phyloP scores from a whole-genome alignment of 768 basidiomycete genomes.

The Mycena indigotica region DNA sequence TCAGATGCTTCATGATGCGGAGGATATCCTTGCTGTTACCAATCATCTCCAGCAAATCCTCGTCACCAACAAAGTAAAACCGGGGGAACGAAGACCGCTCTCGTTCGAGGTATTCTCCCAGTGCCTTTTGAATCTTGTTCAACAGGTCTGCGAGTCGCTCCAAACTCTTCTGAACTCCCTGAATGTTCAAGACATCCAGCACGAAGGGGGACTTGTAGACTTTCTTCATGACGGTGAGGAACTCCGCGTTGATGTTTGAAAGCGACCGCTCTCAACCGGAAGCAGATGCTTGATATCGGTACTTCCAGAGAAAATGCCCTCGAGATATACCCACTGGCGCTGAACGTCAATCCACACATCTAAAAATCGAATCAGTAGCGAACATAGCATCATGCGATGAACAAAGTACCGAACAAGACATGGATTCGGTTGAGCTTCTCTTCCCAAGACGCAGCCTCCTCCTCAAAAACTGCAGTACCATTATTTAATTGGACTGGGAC shows the following conservation, averaged over 20 bases:
- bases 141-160: constrained; percentile 95
- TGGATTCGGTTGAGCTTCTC: constrained; percentile 96
- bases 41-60: constrained; percentile 97
- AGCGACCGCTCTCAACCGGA: constrained; percentile 95
- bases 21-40: constrained; percentile 99
- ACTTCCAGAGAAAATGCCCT: constrained; percentile 99
- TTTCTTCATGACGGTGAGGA: constrained; percentile 98
- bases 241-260: constrained; percentile 99
- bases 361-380: no score
- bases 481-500: no score
- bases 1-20: constrained; percentile 98
- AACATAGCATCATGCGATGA: no score
- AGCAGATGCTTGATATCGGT: constrained; percentile 99
- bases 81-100: constrained; percentile 98
- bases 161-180: constrained; percentile 93
- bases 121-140: constrained; percentile 98
- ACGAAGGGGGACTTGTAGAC: constrained; percentile 99
- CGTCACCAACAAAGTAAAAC: constrained; percentile 99
- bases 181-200: constrained; percentile 94
- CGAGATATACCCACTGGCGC: constrained; percentile 98
- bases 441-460: constrained; percentile 94
- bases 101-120: constrained; percentile 97
- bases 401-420: constrained; percentile 90
- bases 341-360: constrained; percentile 99
- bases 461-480: constrained; percentile 79